Evolutionary conservation across 345 rosid species (phyloP).

Genomic region (Kandelia obovata): DNA sequence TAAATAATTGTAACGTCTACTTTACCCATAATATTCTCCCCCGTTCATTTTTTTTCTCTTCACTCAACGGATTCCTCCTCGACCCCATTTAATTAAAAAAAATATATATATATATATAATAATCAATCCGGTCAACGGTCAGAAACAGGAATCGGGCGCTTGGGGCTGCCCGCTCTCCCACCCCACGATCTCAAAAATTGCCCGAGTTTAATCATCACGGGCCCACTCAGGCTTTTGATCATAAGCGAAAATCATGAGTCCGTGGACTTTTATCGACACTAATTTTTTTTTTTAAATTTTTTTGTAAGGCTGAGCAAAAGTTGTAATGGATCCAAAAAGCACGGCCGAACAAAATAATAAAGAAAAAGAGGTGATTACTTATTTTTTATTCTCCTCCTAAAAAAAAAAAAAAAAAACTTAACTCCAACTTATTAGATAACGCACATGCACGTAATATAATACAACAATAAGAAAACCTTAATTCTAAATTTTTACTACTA

Average conservation of each 20-base stretch:
- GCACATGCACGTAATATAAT: too few species aligned
- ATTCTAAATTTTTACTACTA: too few species aligned
- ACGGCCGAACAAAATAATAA: constrained; percentile 26
- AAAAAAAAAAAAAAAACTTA: too few species aligned
- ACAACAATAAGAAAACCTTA: too few species aligned
- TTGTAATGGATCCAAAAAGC: constrained; percentile 35
- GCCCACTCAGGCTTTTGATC: constrained; percentile 59
- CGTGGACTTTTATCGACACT: constrained; percentile 23
- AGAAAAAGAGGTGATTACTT: neutral
- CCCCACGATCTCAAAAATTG: constrained; percentile 29
- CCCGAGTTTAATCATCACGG: constrained; percentile 48
- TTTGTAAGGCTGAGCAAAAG: neutral
- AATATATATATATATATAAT: too few species aligned
- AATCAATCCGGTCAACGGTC: constrained; percentile 37
- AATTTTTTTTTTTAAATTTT: neutral
- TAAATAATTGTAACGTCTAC: constrained; percentile 21
- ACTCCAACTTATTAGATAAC: too few species aligned
- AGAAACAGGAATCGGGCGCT: constrained; percentile 20
- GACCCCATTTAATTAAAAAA: neutral
- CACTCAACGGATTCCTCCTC: constrained; percentile 6
- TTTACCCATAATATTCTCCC: constrained; percentile 28
- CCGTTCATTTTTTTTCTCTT: neutral
- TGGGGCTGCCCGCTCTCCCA: constrained; percentile 34
- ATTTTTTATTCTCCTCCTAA: too few species aligned
- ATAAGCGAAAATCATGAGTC: constrained; percentile 58